phyloP scores from a whole-genome alignment of 2,329 filamentous ascomycete species.

The Pseudocercospora fuligena region DNA sequence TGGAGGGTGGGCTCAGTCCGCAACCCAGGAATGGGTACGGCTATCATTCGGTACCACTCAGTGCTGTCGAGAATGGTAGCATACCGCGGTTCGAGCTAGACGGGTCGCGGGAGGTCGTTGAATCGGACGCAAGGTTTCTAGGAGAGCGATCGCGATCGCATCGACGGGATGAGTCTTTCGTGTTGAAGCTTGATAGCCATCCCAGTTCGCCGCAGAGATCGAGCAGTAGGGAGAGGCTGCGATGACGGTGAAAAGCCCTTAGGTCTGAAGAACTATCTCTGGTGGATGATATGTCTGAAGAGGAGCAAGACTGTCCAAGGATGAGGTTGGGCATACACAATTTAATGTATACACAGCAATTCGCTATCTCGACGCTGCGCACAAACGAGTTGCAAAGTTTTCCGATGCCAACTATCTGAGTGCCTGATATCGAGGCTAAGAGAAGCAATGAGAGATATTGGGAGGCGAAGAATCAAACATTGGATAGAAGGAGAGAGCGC shows the following conservation, averaged over 20 bases:
- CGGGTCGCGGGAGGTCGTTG: not conserved
- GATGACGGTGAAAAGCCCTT: not conserved
- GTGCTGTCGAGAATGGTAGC: not conserved
- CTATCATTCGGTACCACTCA: not conserved
- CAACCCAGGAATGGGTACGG: not conserved
- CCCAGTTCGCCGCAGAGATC: not conserved
- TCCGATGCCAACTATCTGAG: not conserved
- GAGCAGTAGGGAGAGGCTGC: not conserved
- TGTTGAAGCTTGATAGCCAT: not conserved
- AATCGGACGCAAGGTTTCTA: not conserved
- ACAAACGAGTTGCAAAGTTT: not conserved
- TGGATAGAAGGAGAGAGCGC: not conserved
- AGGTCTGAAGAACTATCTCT: not conserved
- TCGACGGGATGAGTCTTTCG: constrained; percentile 2
- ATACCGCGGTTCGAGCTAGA: not conserved
- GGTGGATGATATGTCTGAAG: not conserved
- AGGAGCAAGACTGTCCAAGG: not conserved
- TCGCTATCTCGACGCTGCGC: not conserved
- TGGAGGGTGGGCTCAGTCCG: not conserved
- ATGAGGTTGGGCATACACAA: not conserved
- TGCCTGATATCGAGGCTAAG: not conserved
- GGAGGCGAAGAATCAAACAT: not conserved
- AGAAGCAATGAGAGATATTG: not conserved
- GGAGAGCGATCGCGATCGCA: not conserved
- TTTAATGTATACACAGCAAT: not conserved